Evolutionary conservation across 2,329 filamentous ascomycete genomes (phyloP), one percentile per base, ranked within the genome.

Genomic region (Nemania serpens): DNA sequence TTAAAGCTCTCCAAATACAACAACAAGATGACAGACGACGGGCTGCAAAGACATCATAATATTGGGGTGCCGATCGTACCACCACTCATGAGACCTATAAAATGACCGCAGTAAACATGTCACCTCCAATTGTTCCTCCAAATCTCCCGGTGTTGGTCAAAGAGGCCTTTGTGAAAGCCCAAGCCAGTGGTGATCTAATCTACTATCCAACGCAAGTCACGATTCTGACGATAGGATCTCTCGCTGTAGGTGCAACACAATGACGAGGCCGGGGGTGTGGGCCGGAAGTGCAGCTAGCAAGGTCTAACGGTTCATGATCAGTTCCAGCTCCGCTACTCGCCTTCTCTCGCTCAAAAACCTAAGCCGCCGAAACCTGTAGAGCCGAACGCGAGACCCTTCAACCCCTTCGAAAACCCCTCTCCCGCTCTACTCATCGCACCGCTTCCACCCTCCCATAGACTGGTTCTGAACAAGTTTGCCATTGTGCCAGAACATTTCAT

Each of bases 391-490:
- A 80, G 77, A 52, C 77, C 77, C 2, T 79, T 83, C 68, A 84
- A 91, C 71, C 88, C 88, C 3, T 92, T 92, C 73, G 85, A 83
- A 36, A 79, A 85, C 61, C 88, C 88, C 0, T 74, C 81, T 0
- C 69, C 77, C 2, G 77, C 81, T 5, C 76, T 84, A 10, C 81
- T 89, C 58, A 77, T 88, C 39, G 74, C 87, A 45, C 73, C 82
- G 25, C 69, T 90, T 7, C 78, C 77, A 1, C 77, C 84, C 0
- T 73, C 77, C 9, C 88, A 92, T 73, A 80, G 82, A 60, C 79
- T 91, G 43, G 84, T 92, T 1, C 78, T 92, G 42, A 92, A 92
- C 79, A 92, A 91, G 74, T 92, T 89, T 68, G 88, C 89, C 50
- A 76, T 92, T 50, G 87, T 90, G 36, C 82, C 84, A 0, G 82